These are phyloP conservation scores for Xerocomus brunneocitrinus DNA, from an alignment of 768 basidiomycete genomes.

Conservation along the genomic window DNA sequence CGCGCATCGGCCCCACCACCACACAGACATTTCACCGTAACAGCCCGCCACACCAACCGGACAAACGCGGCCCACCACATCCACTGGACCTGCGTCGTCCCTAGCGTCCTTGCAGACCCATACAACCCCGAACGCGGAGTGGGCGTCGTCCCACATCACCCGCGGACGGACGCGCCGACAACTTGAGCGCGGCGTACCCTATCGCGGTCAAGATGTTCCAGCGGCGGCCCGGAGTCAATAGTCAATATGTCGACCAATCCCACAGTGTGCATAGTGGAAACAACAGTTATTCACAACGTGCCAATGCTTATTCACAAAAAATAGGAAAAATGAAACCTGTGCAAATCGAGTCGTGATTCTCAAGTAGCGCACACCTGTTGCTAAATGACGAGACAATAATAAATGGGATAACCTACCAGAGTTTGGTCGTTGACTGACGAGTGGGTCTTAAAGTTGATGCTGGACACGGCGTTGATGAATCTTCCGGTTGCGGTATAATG, in stretches of 20 bases:
- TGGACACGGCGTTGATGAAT: too few relatives aligned
- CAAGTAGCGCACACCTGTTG: too few relatives aligned
- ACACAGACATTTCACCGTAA: constrained; percentile 1
- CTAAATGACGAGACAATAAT: too few relatives aligned
- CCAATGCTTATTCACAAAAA: too few relatives aligned
- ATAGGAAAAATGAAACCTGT: too few relatives aligned
- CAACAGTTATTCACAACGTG: too few relatives aligned
- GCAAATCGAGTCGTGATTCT: too few relatives aligned
- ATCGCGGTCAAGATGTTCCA: constrained; percentile 29
- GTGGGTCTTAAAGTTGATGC: too few relatives aligned
- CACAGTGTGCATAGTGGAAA: too few relatives aligned
- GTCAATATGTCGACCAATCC: not conserved
- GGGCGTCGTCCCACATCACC: constrained; percentile 30
- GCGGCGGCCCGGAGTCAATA: constrained; percentile 42
- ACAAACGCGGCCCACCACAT: constrained; percentile 10
- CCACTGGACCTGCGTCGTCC: not conserved
- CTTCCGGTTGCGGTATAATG: too few relatives aligned
- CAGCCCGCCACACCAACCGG: constrained; percentile 9
- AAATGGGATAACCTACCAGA: too few relatives aligned
- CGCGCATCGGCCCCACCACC: constrained; percentile 8
- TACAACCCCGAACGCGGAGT: constrained; percentile 29
- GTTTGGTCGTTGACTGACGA: too few relatives aligned
- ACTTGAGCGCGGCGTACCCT: constrained; percentile 32
- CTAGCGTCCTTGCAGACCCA: constrained; percentile 11
- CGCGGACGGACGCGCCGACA: constrained; percentile 33